Evolutionary conservation across 768 basidiomycete genomes (phyloP), one percentile per base, ranked within the genome.

Genomic region (Podaxis rugospora): DNA sequence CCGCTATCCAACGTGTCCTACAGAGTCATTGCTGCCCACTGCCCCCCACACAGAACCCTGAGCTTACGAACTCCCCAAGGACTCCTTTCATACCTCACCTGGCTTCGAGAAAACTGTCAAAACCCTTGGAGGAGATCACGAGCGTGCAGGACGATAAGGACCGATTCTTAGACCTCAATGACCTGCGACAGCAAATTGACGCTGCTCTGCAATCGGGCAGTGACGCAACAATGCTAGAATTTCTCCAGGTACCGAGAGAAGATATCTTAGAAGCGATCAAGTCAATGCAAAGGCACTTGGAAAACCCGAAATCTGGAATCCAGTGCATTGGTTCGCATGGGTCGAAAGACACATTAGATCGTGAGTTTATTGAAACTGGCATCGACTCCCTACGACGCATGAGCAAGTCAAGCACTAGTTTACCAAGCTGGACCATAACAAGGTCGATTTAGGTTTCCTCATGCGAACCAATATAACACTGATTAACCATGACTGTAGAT

Each of bases 111-210:
- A 21, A 23, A n/a, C 1, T 61, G 5, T 14, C 25, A 14, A 46
- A 61, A 35, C 59, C 52, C 21, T 40, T 61, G 14, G 46, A 55
- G 32, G 59, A 61, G 46, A 61, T 61, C 35, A 54, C 25, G 4
- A 55, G 59, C 4, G 59, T 55, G 2, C 59, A 61, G 36, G 53
- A 61, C 37, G 53, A 55, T n/a, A 61, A 61, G 36, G 59, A 61
- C 16, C 5, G 59, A 49, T 32, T 87, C 55, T 72, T 91, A n/a
- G 73, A 85, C 1, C 72, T 74, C 59, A 89, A 2, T 97, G 96
- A 96, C 94, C 93, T 75, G 93, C 93, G 0, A 94, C 93, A 21
- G 92, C 91, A 4, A 83, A 80, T 18, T 85, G 80, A 67, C 92
- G 92, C 72, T 76, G 94, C 67, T 77, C 78, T 16, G 80, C 92